These are phyloP conservation scores for Drechslerella dactyloides DNA, from an alignment of 2,329 filamentous ascomycete species.

Conservation along the genomic window DNA sequence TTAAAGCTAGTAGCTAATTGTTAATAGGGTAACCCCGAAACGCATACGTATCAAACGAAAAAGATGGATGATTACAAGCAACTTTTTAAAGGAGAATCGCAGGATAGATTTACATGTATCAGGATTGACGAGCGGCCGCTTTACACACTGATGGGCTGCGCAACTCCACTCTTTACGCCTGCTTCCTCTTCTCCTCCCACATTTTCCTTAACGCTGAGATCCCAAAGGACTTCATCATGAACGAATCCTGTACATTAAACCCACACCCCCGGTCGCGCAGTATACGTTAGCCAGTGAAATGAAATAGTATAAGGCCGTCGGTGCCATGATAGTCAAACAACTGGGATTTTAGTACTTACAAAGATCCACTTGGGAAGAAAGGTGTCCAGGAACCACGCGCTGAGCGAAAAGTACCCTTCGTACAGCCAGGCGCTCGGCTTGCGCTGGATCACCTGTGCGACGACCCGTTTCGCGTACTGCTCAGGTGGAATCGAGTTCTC, in stretches of 20 bases:
- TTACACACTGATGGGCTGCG: neutral
- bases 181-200: slow-evolving; percentile 46
- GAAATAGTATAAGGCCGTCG: neutral
- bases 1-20: too few relatives aligned
- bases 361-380: slow-evolving; percentile 54
- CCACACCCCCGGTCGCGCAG: too few relatives aligned
- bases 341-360: slow-evolving; percentile 47
- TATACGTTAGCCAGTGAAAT: neutral
- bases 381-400: slow-evolving; percentile 51
- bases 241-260: slow-evolving; percentile 38
- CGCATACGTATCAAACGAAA: too few relatives aligned
- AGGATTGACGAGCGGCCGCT: neutral
- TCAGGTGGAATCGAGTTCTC: slow-evolving; percentile 50
- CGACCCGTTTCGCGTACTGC: slow-evolving; percentile 52
- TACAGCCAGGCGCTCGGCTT: slow-evolving; percentile 51
- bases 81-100: too few relatives aligned
- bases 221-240: slow-evolving; percentile 46
- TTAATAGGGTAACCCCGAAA: too few relatives aligned
- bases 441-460: slow-evolving; percentile 50
- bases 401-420: slow-evolving; percentile 51
- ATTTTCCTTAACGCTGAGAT: slow-evolving; percentile 39
- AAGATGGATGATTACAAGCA: too few relatives aligned
- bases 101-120: too few relatives aligned
- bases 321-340: neutral
- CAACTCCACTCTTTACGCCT: slow-evolving; percentile 3